Evolutionary conservation across 768 basidiomycete species (phyloP).

Genomic region (Suillus occidentalis): DNA sequence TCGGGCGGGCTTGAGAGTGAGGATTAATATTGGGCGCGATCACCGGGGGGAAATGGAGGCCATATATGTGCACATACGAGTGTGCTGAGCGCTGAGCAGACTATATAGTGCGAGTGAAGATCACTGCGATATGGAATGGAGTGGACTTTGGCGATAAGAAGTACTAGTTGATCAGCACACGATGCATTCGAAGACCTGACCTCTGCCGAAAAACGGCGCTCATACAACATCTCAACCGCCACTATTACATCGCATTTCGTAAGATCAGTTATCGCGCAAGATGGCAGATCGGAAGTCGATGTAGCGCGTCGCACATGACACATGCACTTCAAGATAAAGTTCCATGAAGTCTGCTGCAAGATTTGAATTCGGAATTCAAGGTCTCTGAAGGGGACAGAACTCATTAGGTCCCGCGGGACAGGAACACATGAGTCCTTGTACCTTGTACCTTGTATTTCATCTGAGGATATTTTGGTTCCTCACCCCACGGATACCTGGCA

Average conservation of each 20-base stretch:
- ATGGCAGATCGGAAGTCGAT: slow-evolving; percentile 2
- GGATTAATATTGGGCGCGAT: background rate
- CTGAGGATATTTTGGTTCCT: background rate
- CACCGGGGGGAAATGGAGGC: background rate
- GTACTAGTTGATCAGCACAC: background rate
- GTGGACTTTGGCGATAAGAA: background rate
- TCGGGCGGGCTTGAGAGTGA: background rate
- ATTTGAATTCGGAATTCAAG: background rate
- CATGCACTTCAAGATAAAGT: background rate
- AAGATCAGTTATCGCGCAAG: background rate
- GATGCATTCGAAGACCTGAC: background rate
- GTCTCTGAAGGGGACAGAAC: background rate
- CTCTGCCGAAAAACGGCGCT: background rate
- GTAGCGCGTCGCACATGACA: background rate
- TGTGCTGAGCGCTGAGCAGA: background rate
- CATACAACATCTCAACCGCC: background rate
- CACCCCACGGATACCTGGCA: background rate
- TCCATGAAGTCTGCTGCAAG: background rate
- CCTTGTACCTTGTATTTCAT: slow-evolving; percentile 3
- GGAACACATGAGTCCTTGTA: background rate
- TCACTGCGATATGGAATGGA: background rate
- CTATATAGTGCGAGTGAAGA: background rate
- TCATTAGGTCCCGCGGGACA: slow-evolving; percentile 1
- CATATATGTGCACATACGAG: background rate
- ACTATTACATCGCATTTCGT: slow-evolving; percentile 6